Base-by-base conservation (phyloP, 2,329 filamentous ascomycete species). In the Hymenoscyphus salicellus region DNA sequence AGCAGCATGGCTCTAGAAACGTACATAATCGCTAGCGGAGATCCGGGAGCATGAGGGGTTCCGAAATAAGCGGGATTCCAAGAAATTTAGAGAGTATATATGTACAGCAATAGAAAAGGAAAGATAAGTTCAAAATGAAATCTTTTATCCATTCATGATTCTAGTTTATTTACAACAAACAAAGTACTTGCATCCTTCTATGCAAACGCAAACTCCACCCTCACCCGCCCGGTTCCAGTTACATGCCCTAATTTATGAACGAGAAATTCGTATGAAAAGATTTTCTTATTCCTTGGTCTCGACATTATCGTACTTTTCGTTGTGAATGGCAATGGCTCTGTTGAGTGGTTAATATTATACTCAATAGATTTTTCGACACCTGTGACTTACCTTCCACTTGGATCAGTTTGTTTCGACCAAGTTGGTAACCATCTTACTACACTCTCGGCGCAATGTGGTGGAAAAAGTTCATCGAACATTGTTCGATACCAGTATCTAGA, bases 381-480 rank as follows among this genome's bases (percentile, higher is more conserved):
- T 32, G 23, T 56, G 17, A 61, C 69, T 70, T 63, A 74, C 74
- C 74, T 74, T 82, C 95, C 96, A 79, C 91, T 96, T 66, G 95
- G 95, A 78, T 99, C 95, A 30, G 88, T 91, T 85, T 97, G 93
- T 78, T 97, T 91, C 63, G 92, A 96, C 95, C 95, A 99, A 43
- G 91, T 99, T 32, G 95, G 95, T 64, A 91, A 93, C 96, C 95
- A 99, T 75, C 95, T 86, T 91, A 92, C 90, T 62, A 99, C 95
- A 7, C 95, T 99, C 65, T 86, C 89, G 8, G 95, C 96, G 77
- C 94, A 98, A 75, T 89, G 89, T 63, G 89, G 85, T 57, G 95
- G 95, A 86, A 98, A 99, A 80, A 96, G 94, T 84, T 99, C 94
- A 78, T 99, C 95, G 77, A 98, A 99, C 94, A 99, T 98, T 77